These are phyloP conservation scores for Trichoderma reesei DNA, from an alignment of 495 filamentous ascomycete species.

Conservation along the genomic window DNA sequence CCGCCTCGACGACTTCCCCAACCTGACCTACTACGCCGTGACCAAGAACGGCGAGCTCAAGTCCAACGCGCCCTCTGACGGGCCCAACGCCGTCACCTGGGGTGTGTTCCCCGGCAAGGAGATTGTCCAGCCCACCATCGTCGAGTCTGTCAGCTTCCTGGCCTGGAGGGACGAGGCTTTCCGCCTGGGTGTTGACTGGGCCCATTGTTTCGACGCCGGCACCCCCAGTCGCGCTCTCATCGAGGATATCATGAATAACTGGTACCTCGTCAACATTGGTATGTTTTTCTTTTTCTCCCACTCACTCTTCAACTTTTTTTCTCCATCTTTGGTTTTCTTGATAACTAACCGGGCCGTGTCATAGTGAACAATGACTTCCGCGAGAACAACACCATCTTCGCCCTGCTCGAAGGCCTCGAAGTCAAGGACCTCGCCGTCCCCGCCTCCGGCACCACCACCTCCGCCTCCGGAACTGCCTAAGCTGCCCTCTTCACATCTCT, in stretches of 20 bases:
- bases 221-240: constrained; percentile 79
- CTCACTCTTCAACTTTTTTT: neutral
- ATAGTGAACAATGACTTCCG: constrained; percentile 98
- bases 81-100: constrained; percentile 96
- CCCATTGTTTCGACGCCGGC: constrained; percentile 69
- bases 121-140: constrained; percentile 98
- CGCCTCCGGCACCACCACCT: constrained; percentile 14
- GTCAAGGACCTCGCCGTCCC: constrained; percentile 52
- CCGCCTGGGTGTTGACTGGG: constrained; percentile 86
- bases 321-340: neutral
- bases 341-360: neutral
- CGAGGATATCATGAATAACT: constrained; percentile 72
- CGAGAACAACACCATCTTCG: constrained; percentile 63
- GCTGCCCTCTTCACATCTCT: neutral
- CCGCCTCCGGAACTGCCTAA: neutral
- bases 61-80: constrained; percentile 76
- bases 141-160: constrained; percentile 93
- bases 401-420: constrained; percentile 70
- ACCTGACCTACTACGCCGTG: constrained; percentile 89
- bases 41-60: constrained; percentile 68
- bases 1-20: constrained; percentile 66
- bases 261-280: constrained; percentile 96
- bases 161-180: constrained; percentile 99
- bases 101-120: constrained; percentile 98
- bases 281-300: constrained; percentile 23